phyloP scores from a whole-genome alignment of 2,329 filamentous ascomycete species.

The Sphaerulina vaccinii region DNA sequence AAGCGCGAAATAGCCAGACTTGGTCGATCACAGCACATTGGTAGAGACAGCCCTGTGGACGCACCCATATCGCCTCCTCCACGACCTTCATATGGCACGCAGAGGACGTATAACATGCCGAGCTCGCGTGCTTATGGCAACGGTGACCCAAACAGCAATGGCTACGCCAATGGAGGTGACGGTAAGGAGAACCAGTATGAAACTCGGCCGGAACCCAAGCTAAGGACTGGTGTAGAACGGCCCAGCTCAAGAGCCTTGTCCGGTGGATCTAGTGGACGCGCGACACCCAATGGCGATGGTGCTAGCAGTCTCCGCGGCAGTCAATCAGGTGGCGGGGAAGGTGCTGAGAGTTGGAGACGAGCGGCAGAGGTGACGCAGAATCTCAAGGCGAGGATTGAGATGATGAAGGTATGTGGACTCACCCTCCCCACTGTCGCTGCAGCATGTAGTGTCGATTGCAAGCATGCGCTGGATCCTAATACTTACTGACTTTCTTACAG shows the following conservation, averaged over 20 bases:
- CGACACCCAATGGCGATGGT: conserved; percentile 47
- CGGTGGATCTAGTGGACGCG: conserved; percentile 35
- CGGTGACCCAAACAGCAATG: conserved; percentile 2
- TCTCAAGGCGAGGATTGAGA: conserved; percentile 93
- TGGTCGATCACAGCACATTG: conserved; percentile 53
- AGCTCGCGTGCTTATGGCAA: conserved; percentile 21
- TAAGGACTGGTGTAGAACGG: conserved; percentile 24
- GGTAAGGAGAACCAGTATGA: conserved; percentile 48
- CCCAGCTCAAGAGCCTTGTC: conserved; percentile 24
- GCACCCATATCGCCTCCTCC: conserved; percentile 18
- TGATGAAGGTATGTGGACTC: conserved; percentile 75
- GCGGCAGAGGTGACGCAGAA: conserved; percentile 97
- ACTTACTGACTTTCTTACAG: conserved; percentile 12
- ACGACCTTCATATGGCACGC: conserved; percentile 25
- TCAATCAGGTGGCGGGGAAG: conserved; percentile 44
- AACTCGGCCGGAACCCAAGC: conserved; percentile 21
- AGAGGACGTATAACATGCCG: conserved; percentile 27
- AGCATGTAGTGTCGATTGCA: background rate
- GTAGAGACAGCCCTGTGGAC: conserved; percentile 31
- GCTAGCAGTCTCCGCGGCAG: conserved; percentile 12
- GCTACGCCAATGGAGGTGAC: conserved; percentile 31
- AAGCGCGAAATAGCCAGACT: conserved; percentile 74
- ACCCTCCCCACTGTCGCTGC: background rate
- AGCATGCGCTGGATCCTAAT: background rate
- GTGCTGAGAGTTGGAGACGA: conserved; percentile 91